Evolutionary conservation across 148 eudicot genomes (phyloP).

Genomic region (Chenopodium quinoa): DNA sequence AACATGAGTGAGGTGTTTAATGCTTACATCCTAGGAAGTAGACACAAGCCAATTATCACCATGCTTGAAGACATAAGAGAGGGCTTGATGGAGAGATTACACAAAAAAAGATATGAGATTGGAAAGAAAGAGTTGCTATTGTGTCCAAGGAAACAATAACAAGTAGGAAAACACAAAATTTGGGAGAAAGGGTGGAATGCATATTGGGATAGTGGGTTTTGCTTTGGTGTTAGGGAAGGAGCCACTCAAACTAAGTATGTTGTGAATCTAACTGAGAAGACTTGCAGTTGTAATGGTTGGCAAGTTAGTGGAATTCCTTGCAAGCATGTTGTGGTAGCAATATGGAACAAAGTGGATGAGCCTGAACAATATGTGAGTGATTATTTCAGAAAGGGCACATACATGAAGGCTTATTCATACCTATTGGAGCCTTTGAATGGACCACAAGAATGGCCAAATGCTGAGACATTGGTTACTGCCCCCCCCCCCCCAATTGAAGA

Average conservation of each 20-base stretch:
- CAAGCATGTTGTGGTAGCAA: neutral
- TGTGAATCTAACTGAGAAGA: neutral
- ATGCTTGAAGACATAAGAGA: no score
- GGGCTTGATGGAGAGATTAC: no score
- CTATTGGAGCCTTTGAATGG: constrained; percentile 1
- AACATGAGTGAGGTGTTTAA: no score
- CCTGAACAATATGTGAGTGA: neutral
- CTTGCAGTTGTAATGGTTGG: neutral
- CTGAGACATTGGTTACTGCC: neutral
- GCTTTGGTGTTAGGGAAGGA: neutral
- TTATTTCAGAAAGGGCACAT: neutral
- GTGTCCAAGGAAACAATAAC: neutral
- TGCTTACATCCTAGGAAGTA: neutral
- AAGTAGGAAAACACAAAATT: neutral
- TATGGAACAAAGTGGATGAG: neutral
- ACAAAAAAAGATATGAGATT: neutral
- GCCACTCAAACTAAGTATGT: neutral
- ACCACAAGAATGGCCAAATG: constrained; percentile 1
- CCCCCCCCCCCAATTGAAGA: neutral
- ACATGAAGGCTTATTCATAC: constrained; percentile 4
- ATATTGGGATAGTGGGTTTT: neutral
- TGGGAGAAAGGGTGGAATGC: neutral
- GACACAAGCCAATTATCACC: constrained; percentile 3
- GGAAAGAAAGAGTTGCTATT: neutral
- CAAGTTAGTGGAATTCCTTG: neutral